phyloP scores from a whole-genome alignment of 495 filamentous ascomycete species.

The Schizothecium vesticola region DNA sequence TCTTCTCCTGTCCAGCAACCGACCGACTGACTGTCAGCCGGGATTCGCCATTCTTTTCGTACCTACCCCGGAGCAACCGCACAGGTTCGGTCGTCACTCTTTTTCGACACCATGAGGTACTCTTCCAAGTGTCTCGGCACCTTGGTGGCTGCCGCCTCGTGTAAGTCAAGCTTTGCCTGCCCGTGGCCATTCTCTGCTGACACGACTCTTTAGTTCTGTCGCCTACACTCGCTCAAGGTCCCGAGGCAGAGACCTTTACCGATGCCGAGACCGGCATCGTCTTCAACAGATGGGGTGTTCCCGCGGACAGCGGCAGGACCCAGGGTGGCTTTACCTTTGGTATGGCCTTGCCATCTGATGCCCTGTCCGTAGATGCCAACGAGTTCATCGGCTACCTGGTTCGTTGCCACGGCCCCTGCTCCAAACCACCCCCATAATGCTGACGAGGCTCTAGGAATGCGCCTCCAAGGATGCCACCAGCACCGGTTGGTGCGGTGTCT shows the following conservation, averaged over 20 bases:
- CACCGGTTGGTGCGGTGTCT: constrained; percentile 55
- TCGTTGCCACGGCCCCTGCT: constrained; percentile 12
- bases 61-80: constrained; percentile 7
- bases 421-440: not conserved
- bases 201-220: constrained; percentile 18
- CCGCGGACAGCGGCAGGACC: constrained; percentile 22
- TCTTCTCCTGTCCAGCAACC: not conserved
- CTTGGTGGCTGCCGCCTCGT: constrained; percentile 24
- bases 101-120: constrained; percentile 22
- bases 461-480: constrained; percentile 20
- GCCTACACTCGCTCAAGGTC: constrained; percentile 23
- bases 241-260: constrained; percentile 30
- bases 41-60: constrained; percentile 8
- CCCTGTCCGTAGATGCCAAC: constrained; percentile 44
- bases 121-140: constrained; percentile 21
- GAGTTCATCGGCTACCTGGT: constrained; percentile 58
- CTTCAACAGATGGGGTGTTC: constrained; percentile 40
- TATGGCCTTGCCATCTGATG: constrained; percentile 49
- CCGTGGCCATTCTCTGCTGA: constrained; percentile 1
- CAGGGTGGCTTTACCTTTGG: constrained; percentile 49
- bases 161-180: constrained; percentile 18
- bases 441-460: constrained; percentile 26
- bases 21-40: not conserved
- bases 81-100: constrained; percentile 11
- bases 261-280: constrained; percentile 41